Evolutionary conservation across 371 early-diverging fungal genomes (phyloP).

Genomic region (Phascolomyces articulosus): DNA sequence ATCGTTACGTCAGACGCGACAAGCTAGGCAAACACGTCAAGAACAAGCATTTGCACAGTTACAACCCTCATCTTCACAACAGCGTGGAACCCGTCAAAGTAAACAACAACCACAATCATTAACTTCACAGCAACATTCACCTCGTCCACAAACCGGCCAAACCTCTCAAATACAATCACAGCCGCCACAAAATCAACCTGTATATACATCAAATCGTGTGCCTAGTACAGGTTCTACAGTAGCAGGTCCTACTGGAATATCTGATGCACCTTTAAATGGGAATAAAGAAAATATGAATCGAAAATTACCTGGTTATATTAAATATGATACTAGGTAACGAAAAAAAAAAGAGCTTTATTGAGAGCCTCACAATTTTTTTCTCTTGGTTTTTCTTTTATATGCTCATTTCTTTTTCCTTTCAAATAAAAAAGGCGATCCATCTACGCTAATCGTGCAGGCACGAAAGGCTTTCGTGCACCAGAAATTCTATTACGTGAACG

Average conservation of each 20-base stretch:
- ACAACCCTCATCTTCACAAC: too few species aligned
- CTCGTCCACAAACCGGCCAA: too few species aligned
- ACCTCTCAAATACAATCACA: too few species aligned
- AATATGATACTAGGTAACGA: slow-evolving; percentile 49
- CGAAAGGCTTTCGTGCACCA: slow-evolving; percentile 97
- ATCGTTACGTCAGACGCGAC: too few species aligned
- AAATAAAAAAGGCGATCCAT: slow-evolving; percentile 59
- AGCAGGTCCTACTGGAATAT: not conserved
- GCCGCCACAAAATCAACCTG: too few species aligned
- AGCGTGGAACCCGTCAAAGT: too few species aligned
- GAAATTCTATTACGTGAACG: slow-evolving; percentile 92
- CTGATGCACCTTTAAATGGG: not conserved
- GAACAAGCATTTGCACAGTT: too few species aligned
- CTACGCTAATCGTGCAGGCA: slow-evolving; percentile 96
- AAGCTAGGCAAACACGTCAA: too few species aligned
- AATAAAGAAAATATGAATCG: not conserved
- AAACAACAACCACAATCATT: too few species aligned
- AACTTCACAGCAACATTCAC: too few species aligned
- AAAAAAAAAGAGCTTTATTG: not conserved
- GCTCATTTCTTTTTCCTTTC: not conserved
- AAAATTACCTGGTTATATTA: slow-evolving; percentile 21
- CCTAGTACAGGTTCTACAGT: not conserved
- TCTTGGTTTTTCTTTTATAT: not conserved
- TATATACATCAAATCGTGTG: too few species aligned
- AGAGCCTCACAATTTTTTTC: not conserved